Base-by-base conservation (phyloP, 345 rosid genomes). In the Arabis hirsuta region DNA sequence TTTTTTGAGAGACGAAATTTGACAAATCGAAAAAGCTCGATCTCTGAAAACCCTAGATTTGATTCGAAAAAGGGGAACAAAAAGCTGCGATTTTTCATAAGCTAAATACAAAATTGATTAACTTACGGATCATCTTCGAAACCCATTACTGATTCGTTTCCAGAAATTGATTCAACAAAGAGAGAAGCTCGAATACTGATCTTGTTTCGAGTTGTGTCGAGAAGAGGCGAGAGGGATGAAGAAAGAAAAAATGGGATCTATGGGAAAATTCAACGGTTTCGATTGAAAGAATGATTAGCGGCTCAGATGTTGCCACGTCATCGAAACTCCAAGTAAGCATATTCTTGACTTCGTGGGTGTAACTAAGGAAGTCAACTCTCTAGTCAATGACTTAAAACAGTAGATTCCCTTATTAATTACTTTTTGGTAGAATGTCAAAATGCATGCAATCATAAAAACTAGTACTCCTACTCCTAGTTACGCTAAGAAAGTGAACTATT, bases 71-170 rank as follows among this genome's bases (percentile, higher is more conserved):
- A 13, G 45, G 31, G 34, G 52, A 45, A n/a, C 6, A 16, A 44
- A 9, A 16, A 36, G 34, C 2, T 19, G 24, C 10, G 7, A 6
- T 3, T 45, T 71, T 53, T 39, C 22, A 22, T 54, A 52, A 58
- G 26, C 12, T 5, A 52, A 58, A 61, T 5, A 9, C 4, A 1
- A 56, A 46, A 76, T 10, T 32, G 73, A 50, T 27, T 53, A 39
- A 1, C 82, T 46, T 82, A 87, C 96, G 89, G 88, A 83, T 91
- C 83, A 76, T 91, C 89, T n/a, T 84, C 89, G 79, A 80, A 86
- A 66, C 76, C 96, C 93, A 89, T 89, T 39, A 57, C 48, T n/a
- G 12, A 54, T 39, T 5, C 29, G 74, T 26, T 76, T 32, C 43
- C 1, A 47, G 54, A 55, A 14, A 34, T 14, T 12, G 62, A 75